These are phyloP conservation scores for Tolypocladium endophyticum DNA, from an alignment of 2,329 filamentous ascomycete genomes.

Conservation along the genomic window DNA sequence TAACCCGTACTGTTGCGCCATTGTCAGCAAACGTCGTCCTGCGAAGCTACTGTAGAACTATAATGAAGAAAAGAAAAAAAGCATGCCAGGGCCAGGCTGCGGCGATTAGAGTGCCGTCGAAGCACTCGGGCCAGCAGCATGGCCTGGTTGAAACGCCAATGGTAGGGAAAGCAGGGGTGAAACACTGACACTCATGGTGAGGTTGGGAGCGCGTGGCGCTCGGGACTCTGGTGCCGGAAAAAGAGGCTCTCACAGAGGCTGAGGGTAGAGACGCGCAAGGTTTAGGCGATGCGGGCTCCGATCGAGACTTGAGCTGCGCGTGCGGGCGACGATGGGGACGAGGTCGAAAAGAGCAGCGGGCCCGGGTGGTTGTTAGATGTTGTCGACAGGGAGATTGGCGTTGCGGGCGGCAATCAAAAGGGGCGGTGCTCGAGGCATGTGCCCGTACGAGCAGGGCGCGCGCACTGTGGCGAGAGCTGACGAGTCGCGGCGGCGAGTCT, in stretches of 20 bases:
- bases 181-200: slow-evolving; percentile 18
- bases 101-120: not conserved
- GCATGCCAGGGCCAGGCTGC: not conserved
- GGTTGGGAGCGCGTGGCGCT: slow-evolving; percentile 5
- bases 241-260: not conserved
- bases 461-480: not conserved
- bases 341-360: not conserved
- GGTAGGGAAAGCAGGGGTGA: slow-evolving; percentile 10
- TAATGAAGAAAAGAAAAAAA: not conserved
- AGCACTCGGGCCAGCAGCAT: not conserved
- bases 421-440: not conserved
- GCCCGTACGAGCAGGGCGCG: not conserved
- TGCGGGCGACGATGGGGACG: not conserved
- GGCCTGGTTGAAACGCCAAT: slow-evolving; percentile 10
- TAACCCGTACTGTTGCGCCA: slow-evolving; percentile 41
- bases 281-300: not conserved
- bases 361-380: not conserved
- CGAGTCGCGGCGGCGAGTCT: not conserved
- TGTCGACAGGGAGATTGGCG: not conserved
- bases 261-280: not conserved
- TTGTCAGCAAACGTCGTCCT: slow-evolving; percentile 15
- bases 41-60: not conserved
- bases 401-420: not conserved
- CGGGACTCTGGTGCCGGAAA: not conserved
- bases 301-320: not conserved